phyloP scores from a whole-genome alignment of 257 asterid species.

The Capsicum pubescens region DNA sequence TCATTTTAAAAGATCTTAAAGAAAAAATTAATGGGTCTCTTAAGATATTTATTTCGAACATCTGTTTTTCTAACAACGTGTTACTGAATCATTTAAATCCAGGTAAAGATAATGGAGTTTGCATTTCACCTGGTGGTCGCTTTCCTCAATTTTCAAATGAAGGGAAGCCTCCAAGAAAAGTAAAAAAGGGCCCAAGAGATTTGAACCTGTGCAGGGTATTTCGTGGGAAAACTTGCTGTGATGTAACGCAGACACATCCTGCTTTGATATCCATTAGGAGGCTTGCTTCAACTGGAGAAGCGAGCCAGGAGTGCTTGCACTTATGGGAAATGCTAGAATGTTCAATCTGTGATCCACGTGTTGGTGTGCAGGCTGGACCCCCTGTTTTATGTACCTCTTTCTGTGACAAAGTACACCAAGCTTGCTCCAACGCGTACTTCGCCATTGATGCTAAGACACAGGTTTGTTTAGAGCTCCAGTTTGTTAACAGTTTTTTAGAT shows the following conservation, averaged over 20 bases:
- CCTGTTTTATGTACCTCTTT: constrained; percentile 77
- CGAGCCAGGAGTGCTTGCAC: constrained; percentile 89
- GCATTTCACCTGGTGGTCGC: constrained; percentile 93
- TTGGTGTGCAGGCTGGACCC: constrained; percentile 83
- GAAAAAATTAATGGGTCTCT: not conserved
- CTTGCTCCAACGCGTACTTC: constrained; percentile 83
- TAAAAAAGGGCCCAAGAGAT: constrained; percentile 81
- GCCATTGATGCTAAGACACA: constrained; percentile 85
- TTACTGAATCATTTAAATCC: constrained; percentile 34
- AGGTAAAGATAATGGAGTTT: constrained; percentile 75
- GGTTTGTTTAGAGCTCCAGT: constrained; percentile 49
- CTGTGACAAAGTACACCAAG: constrained; percentile 80
- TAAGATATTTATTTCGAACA: constrained; percentile 7
- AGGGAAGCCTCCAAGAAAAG: constrained; percentile 85
- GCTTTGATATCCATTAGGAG: constrained; percentile 81
- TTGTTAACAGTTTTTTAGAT: constrained; percentile 22
- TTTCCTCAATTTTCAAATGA: constrained; percentile 75
- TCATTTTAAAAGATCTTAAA: not conserved
- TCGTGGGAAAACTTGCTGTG: constrained; percentile 93
- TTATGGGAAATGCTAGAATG: constrained; percentile 96
- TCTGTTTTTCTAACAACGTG: not conserved
- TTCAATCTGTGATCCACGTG: constrained; percentile 87
- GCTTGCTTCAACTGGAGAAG: constrained; percentile 95
- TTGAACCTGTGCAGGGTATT: constrained; percentile 87
- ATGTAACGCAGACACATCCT: constrained; percentile 84